A percentile compares a stretch with the other conserved stretches of the same genome.
These are phyloP conservation scores for Carex arenaria DNA, from an alignment of 202 grass and related monocot species.

Conservation along the genomic window DNA sequence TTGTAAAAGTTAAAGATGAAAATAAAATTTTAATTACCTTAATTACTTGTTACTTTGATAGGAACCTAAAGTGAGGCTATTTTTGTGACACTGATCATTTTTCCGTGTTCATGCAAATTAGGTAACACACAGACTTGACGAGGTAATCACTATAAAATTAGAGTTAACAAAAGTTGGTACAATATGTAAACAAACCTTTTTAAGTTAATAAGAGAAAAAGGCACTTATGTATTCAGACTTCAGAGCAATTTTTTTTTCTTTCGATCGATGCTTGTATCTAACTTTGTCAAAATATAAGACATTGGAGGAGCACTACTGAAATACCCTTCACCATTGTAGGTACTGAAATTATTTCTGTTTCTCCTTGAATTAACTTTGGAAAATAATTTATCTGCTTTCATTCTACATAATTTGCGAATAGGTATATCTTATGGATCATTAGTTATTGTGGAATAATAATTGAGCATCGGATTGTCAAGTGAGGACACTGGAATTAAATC, in stretches of 20 bases:
- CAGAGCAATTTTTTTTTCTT: neutral
- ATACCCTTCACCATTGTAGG: neutral
- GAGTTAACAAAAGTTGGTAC: neutral
- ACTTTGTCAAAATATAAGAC: neutral
- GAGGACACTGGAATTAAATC: too few species aligned
- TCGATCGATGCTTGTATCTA: neutral
- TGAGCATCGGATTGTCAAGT: too few species aligned
- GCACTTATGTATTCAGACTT: neutral
- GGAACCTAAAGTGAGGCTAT: too few species aligned
- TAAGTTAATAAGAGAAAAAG: neutral
- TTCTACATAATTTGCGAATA: too few species aligned
- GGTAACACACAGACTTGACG: neutral
- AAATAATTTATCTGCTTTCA: too few species aligned
- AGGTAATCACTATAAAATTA: neutral
- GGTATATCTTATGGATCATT: too few species aligned
- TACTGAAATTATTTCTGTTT: neutral
- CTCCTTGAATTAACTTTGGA: neutral
- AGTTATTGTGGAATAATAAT: too few species aligned
- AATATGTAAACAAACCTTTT: neutral
- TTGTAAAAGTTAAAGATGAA: too few species aligned
- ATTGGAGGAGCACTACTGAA: neutral
- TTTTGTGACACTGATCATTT: neutral
- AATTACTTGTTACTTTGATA: too few species aligned
- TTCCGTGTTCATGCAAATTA: neutral
- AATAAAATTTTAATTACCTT: too few species aligned